Conservation (phyloP, 2,329 filamentous ascomycete species). For the Fusarium tricinctum region DNA sequence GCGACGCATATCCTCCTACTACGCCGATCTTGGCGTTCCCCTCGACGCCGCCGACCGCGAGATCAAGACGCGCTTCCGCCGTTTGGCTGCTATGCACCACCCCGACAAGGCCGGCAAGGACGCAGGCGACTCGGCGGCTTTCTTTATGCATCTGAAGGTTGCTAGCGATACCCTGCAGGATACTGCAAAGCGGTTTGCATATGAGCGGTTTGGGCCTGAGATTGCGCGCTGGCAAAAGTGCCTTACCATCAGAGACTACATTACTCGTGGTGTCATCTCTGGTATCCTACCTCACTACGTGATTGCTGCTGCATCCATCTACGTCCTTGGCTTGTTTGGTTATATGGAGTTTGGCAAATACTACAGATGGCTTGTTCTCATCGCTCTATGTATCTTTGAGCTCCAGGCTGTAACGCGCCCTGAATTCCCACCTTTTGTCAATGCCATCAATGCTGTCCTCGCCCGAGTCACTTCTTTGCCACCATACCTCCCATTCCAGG, state of each 20-base stretch:
- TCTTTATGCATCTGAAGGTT: constrained; percentile 86
- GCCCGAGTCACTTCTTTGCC: constrained; percentile 60
- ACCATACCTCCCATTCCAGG: constrained; percentile 87
- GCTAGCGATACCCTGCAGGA: constrained; percentile 87
- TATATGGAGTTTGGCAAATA: constrained; percentile 77
- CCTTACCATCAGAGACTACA: constrained; percentile 78
- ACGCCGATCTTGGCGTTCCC: constrained; percentile 79
- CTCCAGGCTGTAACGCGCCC: constrained; percentile 69
- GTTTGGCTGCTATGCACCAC: constrained; percentile 79
- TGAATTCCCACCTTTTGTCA: constrained; percentile 62
- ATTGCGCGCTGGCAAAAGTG: constrained; percentile 76
- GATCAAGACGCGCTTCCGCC: constrained; percentile 87
- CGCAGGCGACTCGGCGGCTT: constrained; percentile 52
- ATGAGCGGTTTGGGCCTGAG: constrained; percentile 87
- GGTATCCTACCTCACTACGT: constrained; percentile 72
- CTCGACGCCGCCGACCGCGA: constrained; percentile 78
- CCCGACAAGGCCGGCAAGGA: constrained; percentile 80
- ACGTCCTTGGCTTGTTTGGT: constrained; percentile 73
- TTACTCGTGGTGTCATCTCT: constrained; percentile 74
- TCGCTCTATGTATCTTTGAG: constrained; percentile 69
- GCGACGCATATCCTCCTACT: constrained; percentile 79
- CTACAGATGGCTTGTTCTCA: constrained; percentile 73
- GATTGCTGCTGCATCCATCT: constrained; percentile 69
- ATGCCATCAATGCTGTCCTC: constrained; percentile 62
- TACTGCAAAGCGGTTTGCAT: constrained; percentile 83